Base-by-base conservation (phyloP, 192 early-diverging fungal species). In the Linnemannia schmuckeri region DNA sequence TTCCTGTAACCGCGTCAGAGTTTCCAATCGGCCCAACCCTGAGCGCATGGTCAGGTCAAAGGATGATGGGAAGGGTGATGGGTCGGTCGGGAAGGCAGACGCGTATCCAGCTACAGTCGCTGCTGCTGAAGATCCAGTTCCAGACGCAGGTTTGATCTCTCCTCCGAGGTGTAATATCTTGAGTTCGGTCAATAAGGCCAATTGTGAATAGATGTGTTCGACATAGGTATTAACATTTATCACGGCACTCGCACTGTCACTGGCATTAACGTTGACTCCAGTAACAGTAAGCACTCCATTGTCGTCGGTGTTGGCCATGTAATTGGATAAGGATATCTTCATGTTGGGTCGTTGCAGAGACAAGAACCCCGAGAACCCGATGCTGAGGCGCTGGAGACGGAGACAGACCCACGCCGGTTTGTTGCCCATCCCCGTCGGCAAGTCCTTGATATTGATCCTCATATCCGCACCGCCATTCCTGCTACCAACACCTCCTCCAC, bases 191-290 rank as follows among this genome's bases (percentile, higher is more conserved):
- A 86, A 41, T 10, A 41, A 15, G 4, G 78, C 49, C 9, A 86
- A 75, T 30, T 86, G 83, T 9, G 52, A n/a, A 24, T 77, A 86
- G n/a, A 86, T 80, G 9, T 80, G 47, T 18, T 77, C 75, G 3
- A 80, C 57, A 77, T 55, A 86, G 6, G 61, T 24, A 9, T 33
- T 66, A 30, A 3, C 0, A 17, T 4, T 27, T 42, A 15, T 40
- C 4, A 0, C 57, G 17, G 49, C n/a, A 61, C 55, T 10, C 8
- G 30, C 61, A 17, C 27, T 33, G 17, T 15, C n/a, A 61, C 55
- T 10, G 6, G 9, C 61, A 17, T 10, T 33, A 13, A 30, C 10
- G 61, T 18, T 9, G n/a, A 33, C 49, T 22, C 20, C 49, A 52
- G 49, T 52, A 52, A 52, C 20, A 22, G 17, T 18, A 52, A 17